Evolutionary conservation across 2,329 filamentous ascomycete species (phyloP).

Genomic region (Dothistroma septosporum): DNA sequence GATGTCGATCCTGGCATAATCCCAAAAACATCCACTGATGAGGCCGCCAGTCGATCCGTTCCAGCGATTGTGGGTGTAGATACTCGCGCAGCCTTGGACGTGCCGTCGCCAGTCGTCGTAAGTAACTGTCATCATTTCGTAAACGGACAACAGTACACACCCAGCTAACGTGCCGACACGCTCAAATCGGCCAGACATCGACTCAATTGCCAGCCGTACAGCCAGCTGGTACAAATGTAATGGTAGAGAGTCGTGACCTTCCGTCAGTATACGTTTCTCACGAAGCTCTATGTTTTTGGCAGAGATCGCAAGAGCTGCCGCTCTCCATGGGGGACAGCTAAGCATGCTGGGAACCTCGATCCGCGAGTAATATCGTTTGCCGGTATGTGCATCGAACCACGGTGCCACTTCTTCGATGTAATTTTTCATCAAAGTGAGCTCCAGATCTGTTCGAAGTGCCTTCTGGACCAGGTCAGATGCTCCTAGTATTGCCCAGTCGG

Average conservation of each 20-base stretch:
- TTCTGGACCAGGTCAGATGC: constrained; percentile 15
- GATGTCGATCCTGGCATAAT: constrained; percentile 16
- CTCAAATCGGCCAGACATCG: constrained; percentile 15
- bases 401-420: constrained; percentile 14
- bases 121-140: constrained; percentile 20
- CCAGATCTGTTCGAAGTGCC: constrained; percentile 10
- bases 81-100: constrained; percentile 16
- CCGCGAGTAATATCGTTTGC: constrained; percentile 12
- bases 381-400: constrained; percentile 16
- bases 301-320: constrained; percentile 14
- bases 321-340: constrained; percentile 15
- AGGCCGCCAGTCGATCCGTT: constrained; percentile 15
- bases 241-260: constrained; percentile 9
- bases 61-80: constrained; percentile 17
- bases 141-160: constrained; percentile 12
- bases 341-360: constrained; percentile 13
- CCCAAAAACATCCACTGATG: constrained; percentile 15
- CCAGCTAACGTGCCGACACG: constrained; percentile 14
- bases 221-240: constrained; percentile 16
- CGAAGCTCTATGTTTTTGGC: constrained; percentile 16
- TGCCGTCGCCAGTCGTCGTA: constrained; percentile 16
- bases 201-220: constrained; percentile 14
- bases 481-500: constrained; percentile 10
- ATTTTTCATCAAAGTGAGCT: constrained; percentile 14
- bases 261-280: constrained; percentile 7